A percentile compares a stretch with the other conserved stretches of the same genome.
Conservation (phyloP, 345 rosid genomes). For the Aquilaria sinensis region DNA sequence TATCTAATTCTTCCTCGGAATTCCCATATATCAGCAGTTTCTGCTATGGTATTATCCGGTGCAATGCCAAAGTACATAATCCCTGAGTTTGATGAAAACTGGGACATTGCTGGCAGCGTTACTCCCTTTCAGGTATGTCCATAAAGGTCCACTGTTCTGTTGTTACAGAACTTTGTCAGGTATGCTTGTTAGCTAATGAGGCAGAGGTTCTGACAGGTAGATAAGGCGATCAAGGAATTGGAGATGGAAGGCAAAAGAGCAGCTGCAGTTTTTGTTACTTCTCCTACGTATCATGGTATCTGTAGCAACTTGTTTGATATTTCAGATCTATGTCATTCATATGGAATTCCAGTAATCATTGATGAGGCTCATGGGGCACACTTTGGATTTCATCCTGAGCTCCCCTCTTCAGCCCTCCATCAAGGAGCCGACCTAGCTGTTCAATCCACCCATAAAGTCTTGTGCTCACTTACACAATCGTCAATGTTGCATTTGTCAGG, state of each 20-base stretch:
- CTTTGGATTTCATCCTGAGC: conserved; percentile 36
- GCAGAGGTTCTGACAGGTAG: conserved; percentile 27
- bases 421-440: conserved; percentile 41
- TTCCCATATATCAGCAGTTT: conserved; percentile 46
- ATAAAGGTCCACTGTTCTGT: background rate
- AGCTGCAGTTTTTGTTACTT: conserved; percentile 53
- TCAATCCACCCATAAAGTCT: conserved; percentile 41
- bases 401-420: conserved; percentile 36
- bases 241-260: conserved; percentile 36
- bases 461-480: conserved; percentile 55
- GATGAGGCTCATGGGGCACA: conserved; percentile 68
- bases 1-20: conserved; percentile 54
- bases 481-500: conserved; percentile 59
- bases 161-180: background rate
- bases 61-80: conserved; percentile 44
- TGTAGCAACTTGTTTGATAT: conserved; percentile 46
- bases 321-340: conserved; percentile 40
- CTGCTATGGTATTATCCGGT: conserved; percentile 55
- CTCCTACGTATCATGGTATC: conserved; percentile 63
- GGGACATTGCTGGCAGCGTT: conserved; percentile 49
- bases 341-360: conserved; percentile 41
- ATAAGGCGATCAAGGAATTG: conserved; percentile 41
- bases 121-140: conserved; percentile 34
- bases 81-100: conserved; percentile 36
- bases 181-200: background rate